Base-by-base conservation (phyloP, 805 yeast genomes). In the Candida pseudofarinosa region DNA sequence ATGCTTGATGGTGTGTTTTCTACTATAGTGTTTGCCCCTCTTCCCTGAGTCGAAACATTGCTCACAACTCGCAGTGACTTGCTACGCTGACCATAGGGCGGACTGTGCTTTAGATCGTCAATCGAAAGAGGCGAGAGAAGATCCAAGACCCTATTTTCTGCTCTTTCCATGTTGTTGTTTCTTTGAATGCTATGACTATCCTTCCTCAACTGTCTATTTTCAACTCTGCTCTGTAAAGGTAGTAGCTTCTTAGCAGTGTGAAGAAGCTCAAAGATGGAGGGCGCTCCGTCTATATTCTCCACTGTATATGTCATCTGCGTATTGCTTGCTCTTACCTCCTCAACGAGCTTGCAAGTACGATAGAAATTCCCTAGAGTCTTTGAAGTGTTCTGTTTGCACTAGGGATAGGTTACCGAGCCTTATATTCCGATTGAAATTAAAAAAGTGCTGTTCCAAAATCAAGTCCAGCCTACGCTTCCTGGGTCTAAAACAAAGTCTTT, bases 201-300 rank as follows among this genome's bases (percentile, higher is more conserved):
- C 46, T 66, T 67, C 15, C 76, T 51, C 7, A 62, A 42, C 33
- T 62, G 65, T 35, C 74, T 54, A 50, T 70, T 68, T 42, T 65
- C 69, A 19, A 69, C 66, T 37, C 76, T 49, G 4, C 67, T 60
- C 44, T 69, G 70, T 34, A 70, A 56, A 15, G 67, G 54, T 37
- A 70, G 52, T 23, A 70, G 54, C 43, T 62, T 65, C 46, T 63
- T 67, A 7, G 74, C 76, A 23, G 72, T 69, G 52, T 60, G 50
- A 47, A 69, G 68, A 31, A 70, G 65, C 49, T 70, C 74, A 47
- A 59, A 56, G 16, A 70, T 66, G 7, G 73, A 62, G 12, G 74
- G 74, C 12, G 42, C 42, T 19, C 40, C 40, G 31, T 44, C 44
- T 18, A 35, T 23, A 10, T 23, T 23, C 28, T 23, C 28, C 6